A percentile compares a stretch with the other conserved stretches of the same genome.
Evolutionary conservation across 169 alveolate species (phyloP).

Genomic region (Cyclospora cayetanensis): DNA sequence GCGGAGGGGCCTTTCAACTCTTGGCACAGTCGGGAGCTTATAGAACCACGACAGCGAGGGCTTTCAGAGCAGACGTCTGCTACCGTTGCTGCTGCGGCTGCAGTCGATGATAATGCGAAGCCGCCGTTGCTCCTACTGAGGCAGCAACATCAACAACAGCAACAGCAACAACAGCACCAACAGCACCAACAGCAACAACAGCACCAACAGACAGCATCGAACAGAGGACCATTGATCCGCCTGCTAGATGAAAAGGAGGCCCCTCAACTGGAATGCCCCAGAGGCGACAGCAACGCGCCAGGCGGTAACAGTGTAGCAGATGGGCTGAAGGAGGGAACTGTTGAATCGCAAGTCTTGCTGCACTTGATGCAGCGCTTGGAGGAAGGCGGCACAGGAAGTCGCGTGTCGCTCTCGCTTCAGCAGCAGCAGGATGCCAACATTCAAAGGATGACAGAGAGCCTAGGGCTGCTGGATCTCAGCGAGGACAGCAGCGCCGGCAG

Average conservation of each 20-base stretch:
- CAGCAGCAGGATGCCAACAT: conserved; percentile 51
- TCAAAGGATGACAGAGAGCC: conserved; percentile 29
- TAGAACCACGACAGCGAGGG: too few species aligned
- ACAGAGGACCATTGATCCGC: too few species aligned
- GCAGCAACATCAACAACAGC: conserved; percentile 16
- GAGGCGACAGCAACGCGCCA: neutral
- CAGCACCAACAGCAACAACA: too few species aligned
- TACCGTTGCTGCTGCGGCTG: neutral
- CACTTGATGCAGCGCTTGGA: neutral
- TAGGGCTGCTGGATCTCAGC: conserved; percentile 33
- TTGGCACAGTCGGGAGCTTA: neutral
- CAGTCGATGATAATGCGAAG: too few species aligned
- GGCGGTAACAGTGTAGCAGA: neutral
- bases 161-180: conserved; percentile 24
- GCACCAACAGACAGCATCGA: too few species aligned
- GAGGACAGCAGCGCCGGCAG: neutral
- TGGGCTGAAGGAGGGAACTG: neutral
- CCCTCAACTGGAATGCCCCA: neutral
- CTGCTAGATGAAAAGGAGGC: neutral
- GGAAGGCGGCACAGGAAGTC: neutral
- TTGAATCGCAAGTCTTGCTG: neutral
- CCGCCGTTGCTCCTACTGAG: neutral
- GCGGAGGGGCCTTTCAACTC: neutral
- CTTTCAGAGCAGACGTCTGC: neutral
- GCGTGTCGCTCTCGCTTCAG: neutral